Evolutionary conservation across 306 rosid species (phyloP), one percentile per base, ranked within the genome.

Genomic region (Lathyrus oleraceus): DNA sequence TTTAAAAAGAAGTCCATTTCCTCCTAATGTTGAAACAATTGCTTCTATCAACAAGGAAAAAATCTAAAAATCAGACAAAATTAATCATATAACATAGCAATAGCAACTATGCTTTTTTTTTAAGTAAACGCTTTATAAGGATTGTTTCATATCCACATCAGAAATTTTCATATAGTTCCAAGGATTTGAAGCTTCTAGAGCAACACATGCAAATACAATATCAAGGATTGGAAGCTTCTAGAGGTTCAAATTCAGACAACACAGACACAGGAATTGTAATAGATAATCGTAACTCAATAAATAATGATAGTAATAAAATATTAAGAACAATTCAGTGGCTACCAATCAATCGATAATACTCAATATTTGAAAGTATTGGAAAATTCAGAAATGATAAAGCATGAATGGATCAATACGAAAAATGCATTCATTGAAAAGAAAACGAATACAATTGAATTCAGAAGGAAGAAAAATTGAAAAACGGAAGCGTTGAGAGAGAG

Each of bases 1-100:
- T 81, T 87, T 0, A 82, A 68, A 13, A 85, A 75, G 45, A 83
- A 76, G 6, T 87, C 93, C 96, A 89, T 89, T 60, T 64, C 38
- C 40, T 73, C 35, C 67, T 65, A 21, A 65, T 28, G 67, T 77
- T 49, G 61, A 74, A 65, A 81, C 54, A 84, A 68, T 16, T 75
- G 59, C 67, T 69, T 77, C 83, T 79, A 65, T 54, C 64, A 70
- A 72, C 10, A 25, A 66, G 23, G 15, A 4, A 14, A 5, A 74
- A 28, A 52, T 21, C 10, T 15, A 47, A 8, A 60, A 68, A 65
- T 40, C 32, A 77, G 21, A 13, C 71, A 7, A 65, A 76, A 61
- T 3, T 42, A 51, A 42, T 42, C 67, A 43, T 42, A 56, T 43
- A 10, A 39, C 4, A 49, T 25, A 73, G 13, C 16, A 70, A 49